phyloP scores from a whole-genome alignment of 2,329 filamentous ascomycete genomes.

The Botryotinia convoluta region DNA sequence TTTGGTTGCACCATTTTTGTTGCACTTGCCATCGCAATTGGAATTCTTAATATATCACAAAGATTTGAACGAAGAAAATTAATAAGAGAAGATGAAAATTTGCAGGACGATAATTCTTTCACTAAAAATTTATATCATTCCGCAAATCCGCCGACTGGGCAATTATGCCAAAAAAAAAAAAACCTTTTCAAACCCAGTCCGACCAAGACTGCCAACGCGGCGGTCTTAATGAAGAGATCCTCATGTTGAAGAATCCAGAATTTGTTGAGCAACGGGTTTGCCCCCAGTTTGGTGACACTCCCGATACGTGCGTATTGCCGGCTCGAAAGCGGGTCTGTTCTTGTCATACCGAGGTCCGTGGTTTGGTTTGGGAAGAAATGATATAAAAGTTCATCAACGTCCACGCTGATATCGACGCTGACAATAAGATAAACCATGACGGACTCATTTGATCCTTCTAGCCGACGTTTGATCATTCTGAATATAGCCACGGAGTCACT shows the following conservation, averaged over 20 bases:
- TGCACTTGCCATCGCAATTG: not conserved
- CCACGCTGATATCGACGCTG: not conserved
- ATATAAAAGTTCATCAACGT: not conserved
- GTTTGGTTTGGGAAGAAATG: not conserved
- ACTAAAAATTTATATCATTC: not conserved
- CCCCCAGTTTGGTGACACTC: not conserved
- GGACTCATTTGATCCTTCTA: not conserved
- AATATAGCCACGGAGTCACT: not conserved
- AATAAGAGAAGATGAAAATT: not conserved
- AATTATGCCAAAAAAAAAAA: not conserved
- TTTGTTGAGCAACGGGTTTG: not conserved
- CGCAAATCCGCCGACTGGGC: not conserved
- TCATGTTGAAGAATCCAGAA: not conserved
- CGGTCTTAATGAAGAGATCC: not conserved
- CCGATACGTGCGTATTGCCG: not conserved
- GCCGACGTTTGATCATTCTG: not conserved
- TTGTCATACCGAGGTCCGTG: not conserved
- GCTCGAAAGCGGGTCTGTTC: slow-evolving; percentile 7
- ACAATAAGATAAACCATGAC: too few species aligned
- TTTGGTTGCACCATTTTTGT: slow-evolving; percentile 19
- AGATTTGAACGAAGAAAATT: not conserved
- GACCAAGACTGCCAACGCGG: not conserved
- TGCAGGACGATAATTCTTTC: not conserved
- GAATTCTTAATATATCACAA: too few species aligned
- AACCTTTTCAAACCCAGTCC: not conserved